A percentile compares a stretch with the other conserved stretches of the same genome.
phyloP scores from a whole-genome alignment of 208 protist genomes.

The Leptomonas pyrrhocoris region DNA sequence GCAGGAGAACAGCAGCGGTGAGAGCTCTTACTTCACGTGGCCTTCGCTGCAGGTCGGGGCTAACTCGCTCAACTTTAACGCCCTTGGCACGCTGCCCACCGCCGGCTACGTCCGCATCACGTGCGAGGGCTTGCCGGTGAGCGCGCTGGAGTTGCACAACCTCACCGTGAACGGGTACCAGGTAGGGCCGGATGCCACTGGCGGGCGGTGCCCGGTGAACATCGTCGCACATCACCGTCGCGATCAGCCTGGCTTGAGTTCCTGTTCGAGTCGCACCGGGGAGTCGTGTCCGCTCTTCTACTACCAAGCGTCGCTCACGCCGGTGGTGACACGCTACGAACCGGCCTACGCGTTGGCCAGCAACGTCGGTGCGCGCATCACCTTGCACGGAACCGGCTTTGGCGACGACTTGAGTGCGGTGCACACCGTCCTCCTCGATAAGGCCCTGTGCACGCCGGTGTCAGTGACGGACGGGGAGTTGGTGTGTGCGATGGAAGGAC shows the following conservation, averaged over 20 bases:
- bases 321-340: slow-evolving; percentile 40
- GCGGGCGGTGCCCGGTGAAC: slow-evolving; percentile 48
- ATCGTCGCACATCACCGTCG: slow-evolving; percentile 21
- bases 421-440: slow-evolving; percentile 33
- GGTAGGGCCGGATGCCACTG: slow-evolving; percentile 38
- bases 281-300: slow-evolving; percentile 36
- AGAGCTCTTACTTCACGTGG: slow-evolving; percentile 26
- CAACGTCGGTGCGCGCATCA: slow-evolving; percentile 23
- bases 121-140: slow-evolving; percentile 32
- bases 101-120: slow-evolving; percentile 33
- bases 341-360: slow-evolving; percentile 22
- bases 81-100: slow-evolving; percentile 22
- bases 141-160: slow-evolving; percentile 17
- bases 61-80: slow-evolving; percentile 43
- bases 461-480: slow-evolving; percentile 31
- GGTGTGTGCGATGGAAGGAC: slow-evolving; percentile 35
- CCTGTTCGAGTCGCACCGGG: slow-evolving; percentile 37
- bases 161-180: slow-evolving; percentile 40
- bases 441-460: slow-evolving; percentile 28
- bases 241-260: slow-evolving; percentile 33
- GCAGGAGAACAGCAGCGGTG: neutral
- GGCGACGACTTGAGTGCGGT: slow-evolving; percentile 33
- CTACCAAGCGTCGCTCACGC: slow-evolving; percentile 35
- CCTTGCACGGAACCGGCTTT: slow-evolving; percentile 34
- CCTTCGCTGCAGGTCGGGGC: slow-evolving; percentile 36